Evolutionary conservation across 805 yeast genomes (phyloP), one percentile per base, ranked within the genome.

Genomic region (Candida nemodendra): DNA sequence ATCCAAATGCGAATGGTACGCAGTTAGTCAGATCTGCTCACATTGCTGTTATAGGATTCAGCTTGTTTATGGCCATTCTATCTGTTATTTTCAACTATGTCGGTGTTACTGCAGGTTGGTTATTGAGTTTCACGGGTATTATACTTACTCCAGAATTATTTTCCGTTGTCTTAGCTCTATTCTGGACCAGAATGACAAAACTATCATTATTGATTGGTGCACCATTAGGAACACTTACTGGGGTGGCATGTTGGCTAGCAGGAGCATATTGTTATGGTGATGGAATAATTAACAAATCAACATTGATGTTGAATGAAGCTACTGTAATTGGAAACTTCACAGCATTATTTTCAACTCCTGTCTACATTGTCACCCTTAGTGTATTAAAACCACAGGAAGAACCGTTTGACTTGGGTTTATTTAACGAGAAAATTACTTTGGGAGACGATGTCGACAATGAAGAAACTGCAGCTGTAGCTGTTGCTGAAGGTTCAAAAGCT

Each of bases 141-240:
- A 53, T 65, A 16, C 44, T 69, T 30, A 53, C 59, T 9, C 70
- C 72, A 3, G 69, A 60, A 34, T 68, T 61, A 11, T 44, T 52
- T 23, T 59, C 65, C 4, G 55, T 56, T 36, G 54, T 62, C 11
- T 44, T 58, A 18, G 61, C 71, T 3, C 53, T 70, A 42, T 61
- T 68, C 34, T 71, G 66, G 66, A 45, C 42, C 13, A 51, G 51
- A 24, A 47, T 59, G 59, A 47, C 64, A 11, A 50, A 48, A 25
- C 28, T 29, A 13, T 45, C 54, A 8, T 32, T 61, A 14, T 2
- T 59, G 1, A 50, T 61, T 52, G 76, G 73, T 47, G 69, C 72
- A 41, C 64, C 79, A 8, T 65, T 76, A 68, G 73, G 74, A 38
- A 71, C 77, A 1, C 69, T 77, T 18, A 72, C 76, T 42, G 75